Evolutionary conservation across 768 basidiomycete species (phyloP).

Genomic region (Pisolithus albus): DNA sequence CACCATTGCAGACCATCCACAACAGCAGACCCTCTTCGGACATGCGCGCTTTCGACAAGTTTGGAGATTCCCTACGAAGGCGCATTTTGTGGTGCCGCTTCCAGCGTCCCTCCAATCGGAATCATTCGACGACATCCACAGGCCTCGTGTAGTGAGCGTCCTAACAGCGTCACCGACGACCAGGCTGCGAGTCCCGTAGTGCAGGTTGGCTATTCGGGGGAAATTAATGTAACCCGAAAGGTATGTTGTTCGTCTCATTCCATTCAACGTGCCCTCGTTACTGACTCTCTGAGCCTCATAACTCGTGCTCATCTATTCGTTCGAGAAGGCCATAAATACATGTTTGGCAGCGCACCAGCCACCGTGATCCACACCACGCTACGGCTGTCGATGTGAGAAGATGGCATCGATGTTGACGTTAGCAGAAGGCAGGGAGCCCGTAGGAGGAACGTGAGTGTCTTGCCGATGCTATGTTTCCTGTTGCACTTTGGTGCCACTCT

Average conservation of each 20-base stretch:
- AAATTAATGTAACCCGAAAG: constrained; percentile 66
- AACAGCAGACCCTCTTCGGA: constrained; percentile 96
- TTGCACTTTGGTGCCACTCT: too few species aligned
- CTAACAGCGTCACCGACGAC: constrained; percentile 78
- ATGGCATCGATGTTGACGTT: constrained; percentile 88
- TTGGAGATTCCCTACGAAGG: constrained; percentile 92
- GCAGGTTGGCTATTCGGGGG: constrained; percentile 94
- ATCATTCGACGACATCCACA: constrained; percentile 18
- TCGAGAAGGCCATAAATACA: constrained; percentile 92
- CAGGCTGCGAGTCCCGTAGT: constrained; percentile 97
- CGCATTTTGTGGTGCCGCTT: constrained; percentile 75
- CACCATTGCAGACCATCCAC: constrained; percentile 71
- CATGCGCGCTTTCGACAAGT: constrained; percentile 92
- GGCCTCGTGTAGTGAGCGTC: constrained; percentile 98
- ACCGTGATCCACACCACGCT: constrained; percentile 93
- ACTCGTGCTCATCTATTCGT: constrained; percentile 96
- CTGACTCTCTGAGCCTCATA: constrained; percentile 71
- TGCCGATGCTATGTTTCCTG: too few species aligned
- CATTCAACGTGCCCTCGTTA: constrained; percentile 84
- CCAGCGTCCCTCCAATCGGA: background rate
- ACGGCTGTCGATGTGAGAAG: constrained; percentile 82
- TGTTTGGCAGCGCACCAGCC: constrained; percentile 92
- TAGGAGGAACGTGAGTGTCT: constrained; percentile 46
- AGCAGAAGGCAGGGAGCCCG: constrained; percentile 47
- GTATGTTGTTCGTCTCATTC: constrained; percentile 30